These are phyloP conservation scores for Penicillium sp. DNA, from an alignment of 2,329 filamentous ascomycete genomes.

Conservation along the genomic window DNA sequence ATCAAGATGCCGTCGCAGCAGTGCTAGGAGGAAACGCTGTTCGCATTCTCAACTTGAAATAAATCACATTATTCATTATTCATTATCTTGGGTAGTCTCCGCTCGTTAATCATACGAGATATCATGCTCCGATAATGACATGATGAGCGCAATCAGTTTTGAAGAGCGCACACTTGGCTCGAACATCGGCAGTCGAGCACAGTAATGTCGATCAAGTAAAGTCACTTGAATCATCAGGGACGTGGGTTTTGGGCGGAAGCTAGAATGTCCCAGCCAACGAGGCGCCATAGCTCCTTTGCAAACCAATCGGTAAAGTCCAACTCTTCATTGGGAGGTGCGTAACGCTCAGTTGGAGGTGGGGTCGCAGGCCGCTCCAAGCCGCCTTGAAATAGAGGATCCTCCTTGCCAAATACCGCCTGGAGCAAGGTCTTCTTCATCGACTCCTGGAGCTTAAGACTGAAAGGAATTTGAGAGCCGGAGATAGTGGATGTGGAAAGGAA, in stretches of 20 bases:
- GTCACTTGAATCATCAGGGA: neutral
- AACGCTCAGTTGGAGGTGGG: slow-evolving; percentile 29
- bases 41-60: slow-evolving; percentile 48
- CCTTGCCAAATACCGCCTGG: slow-evolving; percentile 48
- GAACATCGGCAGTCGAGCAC: neutral
- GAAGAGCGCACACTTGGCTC: neutral
- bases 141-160: neutral
- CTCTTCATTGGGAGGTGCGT: slow-evolving; percentile 29
- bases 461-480: neutral
- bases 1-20: slow-evolving; percentile 40
- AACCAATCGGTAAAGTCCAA: slow-evolving; percentile 59
- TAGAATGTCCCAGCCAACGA: slow-evolving; percentile 62
- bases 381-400: slow-evolving; percentile 40
- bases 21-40: slow-evolving; percentile 55
- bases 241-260: neutral
- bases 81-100: too few relatives aligned
- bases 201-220: neutral
- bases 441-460: slow-evolving; percentile 38
- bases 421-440: slow-evolving; percentile 43
- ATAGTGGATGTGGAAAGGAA: neutral
- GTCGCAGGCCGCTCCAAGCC: slow-evolving; percentile 33
- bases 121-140: neutral
- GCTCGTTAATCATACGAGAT: slow-evolving; percentile 4
- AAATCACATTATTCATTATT: neutral
- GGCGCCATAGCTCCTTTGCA: slow-evolving; percentile 60